Percentiles rank a stretch among this genome's conserved stretches.
Evolutionary conservation across 345 rosid genomes (phyloP).

Genomic region (Clarkia xantiana): DNA sequence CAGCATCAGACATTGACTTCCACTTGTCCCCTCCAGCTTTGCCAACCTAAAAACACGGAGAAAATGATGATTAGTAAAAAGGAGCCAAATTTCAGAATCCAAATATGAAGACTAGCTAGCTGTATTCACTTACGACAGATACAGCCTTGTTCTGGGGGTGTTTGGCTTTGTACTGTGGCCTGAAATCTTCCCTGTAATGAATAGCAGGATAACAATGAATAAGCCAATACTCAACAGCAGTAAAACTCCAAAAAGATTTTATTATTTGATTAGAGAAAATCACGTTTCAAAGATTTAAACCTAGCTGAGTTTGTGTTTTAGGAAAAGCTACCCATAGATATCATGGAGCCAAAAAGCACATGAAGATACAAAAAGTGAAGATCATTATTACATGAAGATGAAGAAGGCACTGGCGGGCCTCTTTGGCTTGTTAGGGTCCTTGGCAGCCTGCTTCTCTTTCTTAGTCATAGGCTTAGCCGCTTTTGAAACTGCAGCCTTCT

Average conservation of each 20-base stretch:
- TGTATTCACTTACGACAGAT: slow-evolving; percentile 52
- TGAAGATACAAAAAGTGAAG: slow-evolving; percentile 7
- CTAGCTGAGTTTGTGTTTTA: no score
- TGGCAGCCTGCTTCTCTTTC: slow-evolving; percentile 27
- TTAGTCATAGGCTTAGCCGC: slow-evolving; percentile 1
- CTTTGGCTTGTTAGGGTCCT: slow-evolving; percentile 48
- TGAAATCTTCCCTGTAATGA: slow-evolving; percentile 73
- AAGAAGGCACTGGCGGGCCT: slow-evolving; percentile 43
- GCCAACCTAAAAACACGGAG: slow-evolving; percentile 40
- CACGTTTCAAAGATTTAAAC: no score
- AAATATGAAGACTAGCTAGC: neutral
- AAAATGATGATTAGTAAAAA: no score
- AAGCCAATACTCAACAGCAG: neutral
- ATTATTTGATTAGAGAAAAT: no score
- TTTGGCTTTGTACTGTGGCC: slow-evolving; percentile 71
- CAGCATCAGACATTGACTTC: no score
- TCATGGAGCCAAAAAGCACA: slow-evolving; percentile 1
- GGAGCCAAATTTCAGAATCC: no score
- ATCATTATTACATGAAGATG: slow-evolving; percentile 56
- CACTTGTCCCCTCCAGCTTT: slow-evolving; percentile 28
- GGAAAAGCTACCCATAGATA: neutral
- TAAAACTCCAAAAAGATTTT: neutral
- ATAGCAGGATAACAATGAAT: neutral
- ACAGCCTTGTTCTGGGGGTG: slow-evolving; percentile 96
- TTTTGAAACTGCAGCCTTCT: slow-evolving; percentile 38